A percentile compares a stretch with the other conserved stretches of the same genome.
phyloP scores from a whole-genome alignment of 345 rosid genomes.

The Clausena lansium region DNA sequence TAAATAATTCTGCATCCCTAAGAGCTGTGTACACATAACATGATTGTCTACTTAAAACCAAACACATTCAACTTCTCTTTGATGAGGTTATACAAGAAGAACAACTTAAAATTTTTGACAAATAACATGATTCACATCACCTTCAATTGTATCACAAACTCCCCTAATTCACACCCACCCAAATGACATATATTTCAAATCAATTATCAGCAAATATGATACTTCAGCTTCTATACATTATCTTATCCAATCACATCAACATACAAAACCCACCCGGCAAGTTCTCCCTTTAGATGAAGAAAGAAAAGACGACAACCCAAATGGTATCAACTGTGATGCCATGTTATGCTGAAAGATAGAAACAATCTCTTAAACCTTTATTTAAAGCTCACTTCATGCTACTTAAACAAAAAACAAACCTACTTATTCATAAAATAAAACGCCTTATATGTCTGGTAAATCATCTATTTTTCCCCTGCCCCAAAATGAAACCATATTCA shows the following conservation, averaged over 20 bases:
- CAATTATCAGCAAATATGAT: not conserved
- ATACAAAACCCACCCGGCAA: not conserved
- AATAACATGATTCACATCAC: too few relatives aligned
- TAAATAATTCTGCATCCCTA: constrained; percentile 49
- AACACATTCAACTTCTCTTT: too few relatives aligned
- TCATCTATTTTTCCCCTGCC: not conserved
- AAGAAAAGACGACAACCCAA: not conserved
- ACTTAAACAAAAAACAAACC: not conserved
- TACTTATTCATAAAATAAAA: not conserved
- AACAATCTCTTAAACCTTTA: not conserved
- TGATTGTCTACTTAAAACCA: too few relatives aligned
- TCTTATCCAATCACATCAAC: not conserved
- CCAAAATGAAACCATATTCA: not conserved
- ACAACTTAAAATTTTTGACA: too few relatives aligned
- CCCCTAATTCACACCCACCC: too few relatives aligned
- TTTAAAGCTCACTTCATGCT: not conserved
- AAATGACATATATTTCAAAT: too few relatives aligned
- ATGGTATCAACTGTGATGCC: not conserved
- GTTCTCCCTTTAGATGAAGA: not conserved
- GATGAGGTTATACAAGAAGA: too few relatives aligned
- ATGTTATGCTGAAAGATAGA: not conserved
- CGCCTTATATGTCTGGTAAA: not conserved
- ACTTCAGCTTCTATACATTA: not conserved
- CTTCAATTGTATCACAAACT: too few relatives aligned
- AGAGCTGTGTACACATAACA: too few relatives aligned